Base-by-base conservation (phyloP, 78 protist species). In the Isochrysis galbana region DNA sequence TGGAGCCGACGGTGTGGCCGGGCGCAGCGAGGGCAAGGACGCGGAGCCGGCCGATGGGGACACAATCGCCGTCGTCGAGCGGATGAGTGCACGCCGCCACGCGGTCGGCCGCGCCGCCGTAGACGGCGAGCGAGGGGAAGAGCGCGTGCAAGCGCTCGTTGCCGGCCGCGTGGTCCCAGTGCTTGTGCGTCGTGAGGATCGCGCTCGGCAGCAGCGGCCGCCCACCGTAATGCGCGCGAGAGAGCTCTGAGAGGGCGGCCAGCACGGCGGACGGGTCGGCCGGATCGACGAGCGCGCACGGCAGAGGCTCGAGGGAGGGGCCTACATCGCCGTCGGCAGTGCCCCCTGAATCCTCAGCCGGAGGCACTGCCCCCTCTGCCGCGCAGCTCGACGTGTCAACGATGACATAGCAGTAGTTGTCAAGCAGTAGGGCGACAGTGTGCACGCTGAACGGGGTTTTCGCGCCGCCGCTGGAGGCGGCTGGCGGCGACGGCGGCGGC, bases 151-250 rank as follows among this genome's bases (percentile, higher is more conserved):
- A 32, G 29, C 36, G 23, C 44, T 19, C 82, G 88, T 80, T 80
- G 55, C 88, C 88, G 5, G 32, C 88, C 39, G 51, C 47, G 88
- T 80, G 88, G 88, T 80, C 88, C 88, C 88, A 80, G 88, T 80
- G 88, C 19, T 80, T 3, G 54, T 80, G 88, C 38, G 88, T 80
- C 55, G 88, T 80, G 23, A 80, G 88, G 21, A 80, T 44, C 39
- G 88, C 88, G 29, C 2, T 38, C 0, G 36, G 55, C 47, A 0
- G 14, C 34, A 41, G 39, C 36, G n/a, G 22, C 19, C 7, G 36
- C 39, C 55, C 88, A 19, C 2, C 39, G 55, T 80, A 80, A 25
- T 80, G 17, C 25, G 39, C 21, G 36, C 0, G 36, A 5, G 38
- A 10, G 10, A 80, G 11, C 23, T 1, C 19, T 39, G 11, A 0